These are phyloP conservation scores for Lolium multiflorum DNA, from an alignment of 176 grass and related monocot species.

Conservation along the genomic window DNA sequence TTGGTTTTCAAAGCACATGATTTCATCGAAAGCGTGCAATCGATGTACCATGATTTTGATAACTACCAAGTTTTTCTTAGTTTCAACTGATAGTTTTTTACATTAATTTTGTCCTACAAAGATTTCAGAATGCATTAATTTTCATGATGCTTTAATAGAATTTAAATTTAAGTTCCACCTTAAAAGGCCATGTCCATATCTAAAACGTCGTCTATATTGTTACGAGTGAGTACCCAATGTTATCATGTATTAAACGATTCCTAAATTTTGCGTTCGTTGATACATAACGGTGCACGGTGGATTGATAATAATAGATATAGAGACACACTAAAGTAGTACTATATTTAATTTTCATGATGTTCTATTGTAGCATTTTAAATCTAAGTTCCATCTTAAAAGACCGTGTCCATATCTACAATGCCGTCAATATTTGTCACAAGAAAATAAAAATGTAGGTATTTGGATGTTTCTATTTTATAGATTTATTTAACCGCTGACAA, in stretches of 20 bases:
- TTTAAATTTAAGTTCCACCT: neutral
- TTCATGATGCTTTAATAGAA: neutral
- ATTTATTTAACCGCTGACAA: neutral
- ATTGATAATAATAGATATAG: neutral
- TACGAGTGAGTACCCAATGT: too few species aligned
- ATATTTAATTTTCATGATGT: neutral
- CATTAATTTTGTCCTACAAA: neutral
- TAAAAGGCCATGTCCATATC: neutral
- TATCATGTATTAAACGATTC: too few species aligned
- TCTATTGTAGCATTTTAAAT: neutral
- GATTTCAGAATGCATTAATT: neutral
- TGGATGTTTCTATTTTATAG: neutral
- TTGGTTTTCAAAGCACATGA: neutral
- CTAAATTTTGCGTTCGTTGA: too few species aligned
- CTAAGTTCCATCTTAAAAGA: neutral
- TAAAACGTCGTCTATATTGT: neutral
- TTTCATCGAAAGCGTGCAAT: neutral
- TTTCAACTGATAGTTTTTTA: too few species aligned
- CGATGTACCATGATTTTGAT: neutral
- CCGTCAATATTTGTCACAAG: neutral
- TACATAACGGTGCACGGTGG: neutral
- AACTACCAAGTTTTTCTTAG: neutral
- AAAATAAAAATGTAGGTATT: neutral
- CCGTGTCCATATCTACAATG: neutral
- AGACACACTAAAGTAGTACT: neutral